Evolutionary conservation across 2,329 filamentous ascomycete species (phyloP).

Genomic region (Penicillium sp.): DNA sequence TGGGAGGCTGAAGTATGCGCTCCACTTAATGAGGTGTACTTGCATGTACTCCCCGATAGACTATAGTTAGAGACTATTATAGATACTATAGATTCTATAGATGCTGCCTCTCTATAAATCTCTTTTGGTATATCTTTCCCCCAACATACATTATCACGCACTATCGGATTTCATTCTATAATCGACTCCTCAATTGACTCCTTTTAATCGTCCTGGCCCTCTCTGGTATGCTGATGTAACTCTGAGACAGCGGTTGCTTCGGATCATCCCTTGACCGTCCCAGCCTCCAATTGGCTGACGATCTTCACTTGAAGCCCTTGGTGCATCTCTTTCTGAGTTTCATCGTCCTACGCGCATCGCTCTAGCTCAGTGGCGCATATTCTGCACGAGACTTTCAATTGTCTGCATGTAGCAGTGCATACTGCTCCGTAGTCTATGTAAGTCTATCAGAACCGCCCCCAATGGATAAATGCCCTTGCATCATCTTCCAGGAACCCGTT

Average conservation of each 20-base stretch:
- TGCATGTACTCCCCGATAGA: not conserved
- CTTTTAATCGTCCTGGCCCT: not conserved
- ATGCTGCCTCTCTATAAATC: not conserved
- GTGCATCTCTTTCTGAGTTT: conserved; percentile 1
- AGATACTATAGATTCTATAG: not conserved
- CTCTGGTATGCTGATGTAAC: conserved; percentile 23
- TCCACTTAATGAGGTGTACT: not conserved
- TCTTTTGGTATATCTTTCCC: not conserved
- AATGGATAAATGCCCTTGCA: not conserved
- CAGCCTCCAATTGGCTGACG: conserved; percentile 8
- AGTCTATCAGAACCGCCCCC: not conserved
- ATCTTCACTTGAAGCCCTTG: conserved; percentile 1
- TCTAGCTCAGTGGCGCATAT: not conserved
- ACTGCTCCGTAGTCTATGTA: not conserved
- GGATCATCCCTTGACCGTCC: conserved; percentile 18
- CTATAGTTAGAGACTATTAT: too few relatives aligned
- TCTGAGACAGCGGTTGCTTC: conserved; percentile 19
- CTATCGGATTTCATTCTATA: not conserved
- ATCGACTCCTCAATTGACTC: not conserved
- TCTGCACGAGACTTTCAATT: not conserved
- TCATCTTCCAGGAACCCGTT: not conserved
- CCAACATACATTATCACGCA: not conserved
- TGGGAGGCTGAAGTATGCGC: not conserved
- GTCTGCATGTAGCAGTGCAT: not conserved
- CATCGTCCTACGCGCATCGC: not conserved